Evolutionary conservation across 1,139 yeast genomes (phyloP).

Genomic region (Diutina sp.): DNA sequence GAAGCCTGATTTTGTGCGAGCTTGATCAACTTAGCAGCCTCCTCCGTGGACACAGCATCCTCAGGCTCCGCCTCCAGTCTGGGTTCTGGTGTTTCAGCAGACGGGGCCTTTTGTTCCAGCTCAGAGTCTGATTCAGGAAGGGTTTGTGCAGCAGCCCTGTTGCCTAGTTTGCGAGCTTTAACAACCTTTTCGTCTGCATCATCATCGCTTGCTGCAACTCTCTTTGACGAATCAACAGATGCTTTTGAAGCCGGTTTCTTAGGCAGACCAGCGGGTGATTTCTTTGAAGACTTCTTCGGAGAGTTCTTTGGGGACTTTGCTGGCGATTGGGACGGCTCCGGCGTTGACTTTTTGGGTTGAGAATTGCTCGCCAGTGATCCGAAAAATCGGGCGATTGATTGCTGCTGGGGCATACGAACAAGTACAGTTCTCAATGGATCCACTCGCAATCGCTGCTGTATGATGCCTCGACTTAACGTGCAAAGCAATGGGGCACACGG

Average conservation of each 20-base stretch:
- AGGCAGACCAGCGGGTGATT: not conserved
- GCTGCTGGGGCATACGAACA: not conserved
- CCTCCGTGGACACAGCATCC: not conserved
- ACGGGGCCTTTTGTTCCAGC: not conserved
- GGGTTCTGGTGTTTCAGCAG: not conserved
- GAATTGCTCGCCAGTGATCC: not conserved
- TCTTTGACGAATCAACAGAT: not conserved
- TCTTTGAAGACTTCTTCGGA: not conserved
- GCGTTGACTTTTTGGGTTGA: not conserved
- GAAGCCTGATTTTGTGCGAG: not conserved
- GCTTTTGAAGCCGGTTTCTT: not conserved
- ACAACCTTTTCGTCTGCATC: not conserved
- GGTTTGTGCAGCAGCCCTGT: not conserved
- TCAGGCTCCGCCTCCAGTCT: not conserved
- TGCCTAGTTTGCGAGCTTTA: not conserved
- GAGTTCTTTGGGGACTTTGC: not conserved
- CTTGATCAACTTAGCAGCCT: not conserved
- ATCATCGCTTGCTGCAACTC: not conserved
- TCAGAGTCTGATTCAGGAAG: not conserved
- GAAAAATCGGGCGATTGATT: constrained; percentile 1
- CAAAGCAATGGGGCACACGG: not conserved
- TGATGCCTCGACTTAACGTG: not conserved
- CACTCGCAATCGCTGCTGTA: not conserved
- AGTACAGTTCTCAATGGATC: not conserved
- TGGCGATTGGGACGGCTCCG: not conserved